These are phyloP conservation scores for Niebla homalea DNA, from an alignment of 495 filamentous ascomycete genomes.

Conservation along the genomic window DNA sequence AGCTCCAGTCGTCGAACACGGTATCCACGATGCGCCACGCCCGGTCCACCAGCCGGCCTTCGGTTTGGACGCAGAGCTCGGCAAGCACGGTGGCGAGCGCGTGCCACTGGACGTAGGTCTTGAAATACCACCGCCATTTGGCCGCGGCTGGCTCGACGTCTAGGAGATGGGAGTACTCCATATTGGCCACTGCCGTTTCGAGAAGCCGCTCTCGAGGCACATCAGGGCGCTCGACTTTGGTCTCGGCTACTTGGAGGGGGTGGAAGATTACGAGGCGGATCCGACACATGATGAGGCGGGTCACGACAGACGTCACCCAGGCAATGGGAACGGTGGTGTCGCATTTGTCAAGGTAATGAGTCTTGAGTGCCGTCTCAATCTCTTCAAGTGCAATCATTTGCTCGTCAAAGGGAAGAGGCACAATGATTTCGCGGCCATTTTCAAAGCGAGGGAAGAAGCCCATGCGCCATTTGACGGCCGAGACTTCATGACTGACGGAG, in stretches of 20 bases:
- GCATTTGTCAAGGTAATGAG: slow-evolving; percentile 8
- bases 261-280: slow-evolving; percentile 13
- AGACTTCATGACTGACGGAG: slow-evolving; percentile 7
- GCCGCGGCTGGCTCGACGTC: slow-evolving; percentile 7
- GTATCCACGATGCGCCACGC: slow-evolving; percentile 65
- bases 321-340: slow-evolving; percentile 7
- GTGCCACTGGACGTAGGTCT: slow-evolving; percentile 35
- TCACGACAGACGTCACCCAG: slow-evolving; percentile 11
- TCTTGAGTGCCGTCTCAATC: slow-evolving; percentile 5
- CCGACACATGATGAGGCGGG: slow-evolving; percentile 10
- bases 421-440: neutral
- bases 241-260: slow-evolving; percentile 5
- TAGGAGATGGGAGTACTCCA: slow-evolving; percentile 12
- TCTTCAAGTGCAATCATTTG: slow-evolving; percentile 3
- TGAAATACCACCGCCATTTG: slow-evolving; percentile 29
- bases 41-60: slow-evolving; percentile 56
- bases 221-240: neutral
- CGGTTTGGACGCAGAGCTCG: slow-evolving; percentile 62
- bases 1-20: slow-evolving; percentile 42
- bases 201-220: slow-evolving; percentile 8
- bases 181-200: slow-evolving; percentile 5
- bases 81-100: slow-evolving; percentile 40
- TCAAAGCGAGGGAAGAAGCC: slow-evolving; percentile 2
- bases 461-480: neutral
- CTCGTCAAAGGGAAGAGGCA: neutral